phyloP scores from a whole-genome alignment of 768 basidiomycete genomes.

The Xerocomus brunneocitrinus region DNA sequence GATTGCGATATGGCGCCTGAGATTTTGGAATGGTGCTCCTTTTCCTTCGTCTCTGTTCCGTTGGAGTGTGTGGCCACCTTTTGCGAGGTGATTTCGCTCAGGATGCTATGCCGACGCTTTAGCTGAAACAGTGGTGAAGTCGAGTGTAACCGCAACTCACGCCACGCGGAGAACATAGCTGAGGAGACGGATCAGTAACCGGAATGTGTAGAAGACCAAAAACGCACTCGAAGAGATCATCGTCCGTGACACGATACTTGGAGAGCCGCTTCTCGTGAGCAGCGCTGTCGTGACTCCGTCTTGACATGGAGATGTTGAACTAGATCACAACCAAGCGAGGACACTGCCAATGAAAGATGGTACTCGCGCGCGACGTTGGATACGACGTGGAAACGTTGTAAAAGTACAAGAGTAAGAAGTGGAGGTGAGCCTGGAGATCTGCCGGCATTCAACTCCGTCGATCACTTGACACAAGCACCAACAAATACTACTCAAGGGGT shows the following conservation, averaged over 20 bases:
- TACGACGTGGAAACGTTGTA: background rate
- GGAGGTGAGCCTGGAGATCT: background rate
- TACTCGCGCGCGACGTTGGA: background rate
- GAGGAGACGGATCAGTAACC: conserved; percentile 11
- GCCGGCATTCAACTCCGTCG: background rate
- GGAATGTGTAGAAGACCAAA: background rate
- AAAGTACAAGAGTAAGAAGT: background rate
- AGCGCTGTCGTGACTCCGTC: conserved; percentile 69
- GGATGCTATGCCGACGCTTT: conserved; percentile 43
- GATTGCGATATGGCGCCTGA: conserved; percentile 56
- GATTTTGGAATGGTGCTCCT: conserved; percentile 65
- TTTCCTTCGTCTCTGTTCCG: conserved; percentile 43
- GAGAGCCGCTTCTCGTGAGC: conserved; percentile 70
- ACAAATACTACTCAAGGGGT: conserved; percentile 17
- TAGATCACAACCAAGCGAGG: conserved; percentile 4
- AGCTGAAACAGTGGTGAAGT: conserved; percentile 4
- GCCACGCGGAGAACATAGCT: conserved; percentile 83
- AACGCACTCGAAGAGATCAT: conserved; percentile 80
- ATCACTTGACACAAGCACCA: conserved; percentile 16
- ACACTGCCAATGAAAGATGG: conserved; percentile 1
- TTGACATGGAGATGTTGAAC: conserved; percentile 45
- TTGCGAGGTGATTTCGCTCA: conserved; percentile 66
- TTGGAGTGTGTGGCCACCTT: conserved; percentile 38
- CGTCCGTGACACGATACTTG: conserved; percentile 75
- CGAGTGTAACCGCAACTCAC: conserved; percentile 43